Base-by-base conservation (phyloP, 1,139 yeast genomes). In the Meyerozyma guilliermondii region DNA sequence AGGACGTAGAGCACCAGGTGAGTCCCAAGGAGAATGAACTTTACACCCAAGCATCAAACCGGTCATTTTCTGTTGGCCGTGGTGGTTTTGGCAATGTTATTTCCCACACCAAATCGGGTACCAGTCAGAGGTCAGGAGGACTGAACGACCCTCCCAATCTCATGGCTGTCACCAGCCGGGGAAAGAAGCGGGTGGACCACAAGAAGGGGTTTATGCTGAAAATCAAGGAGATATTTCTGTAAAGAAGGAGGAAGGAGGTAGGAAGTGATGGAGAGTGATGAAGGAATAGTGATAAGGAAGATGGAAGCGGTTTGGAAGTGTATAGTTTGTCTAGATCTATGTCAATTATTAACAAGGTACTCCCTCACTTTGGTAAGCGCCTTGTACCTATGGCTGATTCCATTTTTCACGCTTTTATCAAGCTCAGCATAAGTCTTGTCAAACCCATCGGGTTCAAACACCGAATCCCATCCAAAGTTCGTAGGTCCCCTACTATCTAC, bases 401-500 rank as follows among this genome's bases (percentile, higher is more conserved):
- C 62, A 62, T 92, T 91, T 68, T 94, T 94, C 35, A 75, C 68
- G 4, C 63, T 60, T 55, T 85, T 86, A 44, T 77, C 81, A 92
- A 94, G 81, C 64, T 92, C 97, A n/a, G 98, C 98, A 59, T 85
- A 87, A 0, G 98, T 91, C 58, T 81, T 64, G 16, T 71, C 65
- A 46, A 65, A 73, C 1, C 92, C 95, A 31, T 67, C 65, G 3
- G 98, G 98, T 65, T 83, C 76, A 62, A 92, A 92, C 40, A 87
- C 70, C 6, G 96, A 83, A 65, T 92, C 97, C 96, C 97, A 94
- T 3, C 99, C 98, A 60, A 94, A 94, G 47, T 78, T 76, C 20
- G 80, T 74, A 20, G 87, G 82, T 3, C 98, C 96, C 52, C 95
- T 67, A 43, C 88, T 77, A 13, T 67, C 66, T 4, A 91, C 98